Percentiles rank a stretch among this genome's conserved stretches.
phyloP scores from a whole-genome alignment of 306 rosid genomes.

The Rosa chinensis region DNA sequence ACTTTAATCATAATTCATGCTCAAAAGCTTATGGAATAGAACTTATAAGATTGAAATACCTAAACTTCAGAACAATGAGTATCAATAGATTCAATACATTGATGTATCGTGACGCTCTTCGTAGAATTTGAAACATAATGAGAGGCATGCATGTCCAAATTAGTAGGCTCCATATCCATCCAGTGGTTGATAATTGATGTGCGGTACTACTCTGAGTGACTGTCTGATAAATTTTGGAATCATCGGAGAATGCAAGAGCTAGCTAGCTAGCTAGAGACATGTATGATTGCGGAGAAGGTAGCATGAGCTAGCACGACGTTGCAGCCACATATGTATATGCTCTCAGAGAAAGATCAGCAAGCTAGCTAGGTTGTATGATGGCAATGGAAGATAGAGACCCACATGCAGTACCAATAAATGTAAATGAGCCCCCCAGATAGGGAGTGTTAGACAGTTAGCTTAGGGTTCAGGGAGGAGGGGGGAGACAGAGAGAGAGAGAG shows the following conservation, averaged over 20 bases:
- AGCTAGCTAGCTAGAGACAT: neutral
- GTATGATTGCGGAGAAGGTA: neutral
- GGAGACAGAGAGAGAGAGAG: neutral
- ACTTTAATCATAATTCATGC: too few species aligned
- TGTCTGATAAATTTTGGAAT: neutral
- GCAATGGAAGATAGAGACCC: neutral
- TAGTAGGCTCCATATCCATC: neutral
- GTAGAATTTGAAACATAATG: neutral
- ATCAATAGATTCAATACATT: neutral
- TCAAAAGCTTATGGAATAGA: too few species aligned
- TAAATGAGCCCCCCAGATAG: neutral
- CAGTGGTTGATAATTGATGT: neutral
- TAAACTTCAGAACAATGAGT: neutral
- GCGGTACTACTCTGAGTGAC: neutral
- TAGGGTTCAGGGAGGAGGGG: neutral
- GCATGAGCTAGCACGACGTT: neutral
- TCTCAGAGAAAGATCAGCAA: neutral
- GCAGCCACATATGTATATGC: neutral
- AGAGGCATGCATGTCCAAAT: neutral
- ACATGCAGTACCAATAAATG: neutral
- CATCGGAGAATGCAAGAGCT: neutral
- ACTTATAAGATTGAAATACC: too few species aligned
- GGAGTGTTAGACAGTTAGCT: neutral
- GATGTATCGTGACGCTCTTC: neutral
- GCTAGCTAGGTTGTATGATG: neutral